Evolutionary conservation across 441 rosid genomes (phyloP).

Genomic region (Syzygium malaccense): DNA sequence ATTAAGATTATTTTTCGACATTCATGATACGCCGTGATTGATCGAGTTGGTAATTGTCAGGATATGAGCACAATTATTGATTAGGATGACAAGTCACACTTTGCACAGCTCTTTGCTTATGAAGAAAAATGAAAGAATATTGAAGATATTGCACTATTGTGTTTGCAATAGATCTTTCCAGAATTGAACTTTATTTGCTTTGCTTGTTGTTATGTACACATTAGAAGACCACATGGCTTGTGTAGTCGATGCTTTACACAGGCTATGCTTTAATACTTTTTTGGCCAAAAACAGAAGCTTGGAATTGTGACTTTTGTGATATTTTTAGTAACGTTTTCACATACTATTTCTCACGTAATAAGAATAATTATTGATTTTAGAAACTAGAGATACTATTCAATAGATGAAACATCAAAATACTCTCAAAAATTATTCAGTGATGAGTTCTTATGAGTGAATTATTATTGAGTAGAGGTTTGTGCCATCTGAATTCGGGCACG

Average conservation of each 20-base stretch:
- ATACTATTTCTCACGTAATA: neutral
- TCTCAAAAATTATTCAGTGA: neutral
- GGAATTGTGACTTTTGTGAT: neutral
- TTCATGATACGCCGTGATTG: neutral
- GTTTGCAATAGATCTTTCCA: neutral
- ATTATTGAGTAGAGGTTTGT: neutral
- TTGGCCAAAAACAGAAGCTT: neutral
- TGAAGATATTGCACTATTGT: neutral
- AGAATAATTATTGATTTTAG: neutral
- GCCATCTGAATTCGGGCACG: constrained; percentile 3
- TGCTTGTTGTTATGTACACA: neutral
- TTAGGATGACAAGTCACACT: neutral
- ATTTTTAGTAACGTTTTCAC: neutral
- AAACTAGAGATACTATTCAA: neutral
- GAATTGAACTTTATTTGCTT: neutral
- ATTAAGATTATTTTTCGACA: neutral
- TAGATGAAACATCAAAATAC: neutral
- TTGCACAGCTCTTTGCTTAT: neutral
- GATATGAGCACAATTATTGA: neutral
- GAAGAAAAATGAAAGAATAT: neutral
- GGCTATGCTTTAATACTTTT: neutral
- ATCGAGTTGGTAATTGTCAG: neutral
- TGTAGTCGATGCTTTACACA: neutral
- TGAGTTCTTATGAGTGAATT: neutral
- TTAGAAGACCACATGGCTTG: neutral